Conservation (phyloP, 2,329 filamentous ascomycete species). For the Aspergillaceae sp. region DNA sequence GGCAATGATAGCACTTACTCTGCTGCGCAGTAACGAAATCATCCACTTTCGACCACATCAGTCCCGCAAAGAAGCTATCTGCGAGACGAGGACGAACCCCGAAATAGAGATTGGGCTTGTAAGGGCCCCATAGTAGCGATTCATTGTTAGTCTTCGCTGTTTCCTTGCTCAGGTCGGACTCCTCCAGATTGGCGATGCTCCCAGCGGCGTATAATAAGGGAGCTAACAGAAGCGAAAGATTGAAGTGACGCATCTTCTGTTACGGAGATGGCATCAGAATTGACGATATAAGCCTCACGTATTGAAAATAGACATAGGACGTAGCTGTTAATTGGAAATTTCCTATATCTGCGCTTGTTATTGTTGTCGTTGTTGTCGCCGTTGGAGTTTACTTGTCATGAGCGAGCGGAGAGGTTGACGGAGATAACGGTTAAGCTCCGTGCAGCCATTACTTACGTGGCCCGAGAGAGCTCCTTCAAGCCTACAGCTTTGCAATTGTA, state of each 20-base stretch:
- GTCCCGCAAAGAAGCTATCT: slow-evolving; percentile 68
- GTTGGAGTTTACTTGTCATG: slow-evolving; percentile 14
- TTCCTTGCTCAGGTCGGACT: slow-evolving; percentile 31
- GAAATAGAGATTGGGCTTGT: slow-evolving; percentile 90
- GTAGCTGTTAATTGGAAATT: slow-evolving; percentile 3
- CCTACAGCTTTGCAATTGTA: too few species aligned
- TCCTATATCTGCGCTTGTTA: slow-evolving; percentile 1
- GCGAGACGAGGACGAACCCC: slow-evolving; percentile 75
- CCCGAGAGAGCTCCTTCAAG: slow-evolving; percentile 10
- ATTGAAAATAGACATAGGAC: slow-evolving; percentile 10
- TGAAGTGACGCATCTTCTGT: slow-evolving; percentile 25
- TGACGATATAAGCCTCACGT: slow-evolving; percentile 7
- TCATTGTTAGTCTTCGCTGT: slow-evolving; percentile 55
- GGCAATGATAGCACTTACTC: slow-evolving; percentile 47
- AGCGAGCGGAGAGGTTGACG: slow-evolving; percentile 12
- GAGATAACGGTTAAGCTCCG: slow-evolving; percentile 1
- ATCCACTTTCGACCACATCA: slow-evolving; percentile 86
- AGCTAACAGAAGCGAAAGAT: slow-evolving; percentile 17
- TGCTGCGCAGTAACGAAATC: slow-evolving; percentile 65
- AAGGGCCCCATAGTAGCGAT: slow-evolving; percentile 90
- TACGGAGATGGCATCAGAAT: slow-evolving; percentile 10
- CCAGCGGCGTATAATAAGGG: slow-evolving; percentile 22
- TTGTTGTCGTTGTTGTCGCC: neutral
- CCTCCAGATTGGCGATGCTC: slow-evolving; percentile 22
- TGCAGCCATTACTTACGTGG: slow-evolving; percentile 24